Evolutionary conservation across 768 basidiomycete species (phyloP).

Genomic region (Phylloporus sp.): DNA sequence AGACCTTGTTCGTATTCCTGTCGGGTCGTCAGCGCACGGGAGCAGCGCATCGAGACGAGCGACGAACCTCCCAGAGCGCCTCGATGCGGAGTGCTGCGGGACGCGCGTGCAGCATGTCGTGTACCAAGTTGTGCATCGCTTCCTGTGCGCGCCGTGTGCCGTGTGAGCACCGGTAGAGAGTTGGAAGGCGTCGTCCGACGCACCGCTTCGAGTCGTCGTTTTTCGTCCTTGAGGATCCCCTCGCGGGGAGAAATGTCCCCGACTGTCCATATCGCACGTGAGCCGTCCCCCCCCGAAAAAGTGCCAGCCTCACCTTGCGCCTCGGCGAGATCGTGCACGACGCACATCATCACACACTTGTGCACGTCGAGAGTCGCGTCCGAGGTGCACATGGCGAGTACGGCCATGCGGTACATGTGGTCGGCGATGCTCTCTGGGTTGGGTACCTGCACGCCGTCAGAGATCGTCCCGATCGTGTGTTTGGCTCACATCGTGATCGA

Average conservation of each 20-base stretch:
- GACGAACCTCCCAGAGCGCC: slow-evolving; percentile 57
- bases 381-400: slow-evolving; percentile 86
- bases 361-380: slow-evolving; percentile 62
- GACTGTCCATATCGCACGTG: too few relatives aligned
- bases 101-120: slow-evolving; percentile 81
- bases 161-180: too few relatives aligned
- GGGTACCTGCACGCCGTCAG: slow-evolving; percentile 51
- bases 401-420: slow-evolving; percentile 96
- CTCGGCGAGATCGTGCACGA: slow-evolving; percentile 95
- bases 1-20: slow-evolving; percentile 81
- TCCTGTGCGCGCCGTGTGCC: slow-evolving; percentile 56
- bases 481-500: slow-evolving; percentile 53
- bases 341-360: slow-evolving; percentile 79
- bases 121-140: slow-evolving; percentile 86
- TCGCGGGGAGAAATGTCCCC: slow-evolving; percentile 93
- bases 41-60: not conserved
- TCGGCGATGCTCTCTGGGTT: slow-evolving; percentile 89
- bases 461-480: not conserved
- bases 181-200: slow-evolving; percentile 19
- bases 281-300: too few relatives aligned
- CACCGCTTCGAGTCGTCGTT: slow-evolving; percentile 70
- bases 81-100: slow-evolving; percentile 64
- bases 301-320: slow-evolving; percentile 63
- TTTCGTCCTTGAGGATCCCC: slow-evolving; percentile 77
- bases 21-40: not conserved